Percentiles rank a stretch among this genome's conserved stretches.
These are phyloP conservation scores for Ganoderma meredithae DNA, from an alignment of 1,284 basidiomycete species.

Conservation along the genomic window DNA sequence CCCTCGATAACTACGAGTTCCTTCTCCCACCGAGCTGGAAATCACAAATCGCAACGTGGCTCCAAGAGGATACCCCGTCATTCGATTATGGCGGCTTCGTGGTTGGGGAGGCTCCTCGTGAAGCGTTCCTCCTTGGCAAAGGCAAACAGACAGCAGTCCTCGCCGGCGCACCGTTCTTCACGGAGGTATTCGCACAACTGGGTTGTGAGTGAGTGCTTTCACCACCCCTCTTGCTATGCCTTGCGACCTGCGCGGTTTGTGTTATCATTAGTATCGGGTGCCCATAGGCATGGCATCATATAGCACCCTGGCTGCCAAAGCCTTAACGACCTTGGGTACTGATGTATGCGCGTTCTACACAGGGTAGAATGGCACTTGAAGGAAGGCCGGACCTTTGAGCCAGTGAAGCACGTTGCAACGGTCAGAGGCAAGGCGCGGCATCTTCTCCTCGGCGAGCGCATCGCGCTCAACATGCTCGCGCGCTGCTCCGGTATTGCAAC, in stretches of 20 bases:
- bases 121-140: slow-evolving; percentile 93
- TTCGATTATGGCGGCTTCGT: slow-evolving; percentile 99
- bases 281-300: background rate
- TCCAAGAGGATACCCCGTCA: slow-evolving; percentile 93
- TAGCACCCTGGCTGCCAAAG: too few species aligned
- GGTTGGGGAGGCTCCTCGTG: slow-evolving; percentile 89
- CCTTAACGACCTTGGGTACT: background rate
- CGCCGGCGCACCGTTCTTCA: slow-evolving; percentile 96
- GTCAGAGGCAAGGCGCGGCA: slow-evolving; percentile 90
- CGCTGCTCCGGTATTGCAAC: slow-evolving; percentile 97
- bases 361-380: slow-evolving; percentile 93
- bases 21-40: slow-evolving; percentile 94
- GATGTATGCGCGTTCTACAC: slow-evolving; percentile 20
- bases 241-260: background rate
- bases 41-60: slow-evolving; percentile 81
- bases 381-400: slow-evolving; percentile 85
- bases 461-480: slow-evolving; percentile 94
- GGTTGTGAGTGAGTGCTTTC: slow-evolving; percentile 80
- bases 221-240: background rate
- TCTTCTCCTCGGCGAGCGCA: slow-evolving; percentile 92
- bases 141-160: slow-evolving; percentile 79
- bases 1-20: slow-evolving; percentile 62
- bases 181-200: slow-evolving; percentile 91
- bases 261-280: background rate
- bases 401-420: slow-evolving; percentile 90